Evolutionary conservation across 1,139 yeast genomes (phyloP), one percentile per base, ranked within the genome.

Genomic region (Kodamaea alishanica): DNA sequence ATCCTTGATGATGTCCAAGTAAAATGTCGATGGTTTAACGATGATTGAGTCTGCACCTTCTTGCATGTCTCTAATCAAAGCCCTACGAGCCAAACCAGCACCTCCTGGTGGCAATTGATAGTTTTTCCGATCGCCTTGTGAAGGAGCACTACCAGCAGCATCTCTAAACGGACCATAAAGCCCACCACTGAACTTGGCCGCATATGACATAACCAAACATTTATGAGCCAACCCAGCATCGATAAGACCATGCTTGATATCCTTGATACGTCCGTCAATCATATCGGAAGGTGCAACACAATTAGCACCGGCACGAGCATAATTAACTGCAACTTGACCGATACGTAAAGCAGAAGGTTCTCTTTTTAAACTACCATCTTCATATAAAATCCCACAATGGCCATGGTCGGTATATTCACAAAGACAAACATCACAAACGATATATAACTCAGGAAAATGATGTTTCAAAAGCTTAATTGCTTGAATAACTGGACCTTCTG

Each of bases 371-470:
- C 86, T 58, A 5, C 97, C 97, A 59, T 90, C 97, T 42, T 83
- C 90, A 46, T 82, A 73, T 38, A 92, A 70, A 15, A 88, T 76
- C 31, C 99, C 99, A 67, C 99, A 92, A 60, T 92, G 98, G 7
- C 98, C 98, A 56, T 94, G 97, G 40, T 83, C 76, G 6, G 99
- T 92, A 63, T 89, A 92, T 65, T 92, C 99, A 67, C 99, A 92
- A 42, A 92, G 69, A 63, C 99, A 92, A 23, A 92, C 97, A 58
- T 92, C 99, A 58, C 96, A 87, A 75, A 90, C 79, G 47, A 92
- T 79, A 59, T 81, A 92, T 45, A 92, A 72, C 31, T 79, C 84
- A 5, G 98, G 97, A 64, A 85, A 89, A 28, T 75, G 67, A 34
- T 63, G 51, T 44, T 73, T 74, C 44, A 92, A 73, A 2, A 76